These are phyloP conservation scores for Wickerhamiella brachini DNA, from an alignment of 805 yeast species.

Conservation along the genomic window DNA sequence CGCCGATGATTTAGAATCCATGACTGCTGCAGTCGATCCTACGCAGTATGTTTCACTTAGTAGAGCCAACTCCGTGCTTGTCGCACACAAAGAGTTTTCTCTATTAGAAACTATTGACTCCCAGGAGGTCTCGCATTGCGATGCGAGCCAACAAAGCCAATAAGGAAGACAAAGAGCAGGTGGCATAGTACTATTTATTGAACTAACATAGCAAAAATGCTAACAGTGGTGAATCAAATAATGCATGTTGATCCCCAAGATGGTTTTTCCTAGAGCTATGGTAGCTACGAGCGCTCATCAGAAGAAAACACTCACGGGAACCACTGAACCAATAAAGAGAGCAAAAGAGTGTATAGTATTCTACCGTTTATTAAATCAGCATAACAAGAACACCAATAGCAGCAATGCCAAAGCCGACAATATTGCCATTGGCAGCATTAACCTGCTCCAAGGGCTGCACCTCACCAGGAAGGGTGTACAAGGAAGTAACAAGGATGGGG, in stretches of 20 bases:
- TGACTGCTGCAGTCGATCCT: neutral
- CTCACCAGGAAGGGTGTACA: neutral
- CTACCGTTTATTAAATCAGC: neutral
- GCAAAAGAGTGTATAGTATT: too few species aligned
- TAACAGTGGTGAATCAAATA: neutral
- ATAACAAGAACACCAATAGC: neutral
- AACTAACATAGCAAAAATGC: neutral
- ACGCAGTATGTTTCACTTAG: neutral
- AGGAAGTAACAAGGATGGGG: neutral
- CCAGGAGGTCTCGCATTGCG: neutral
- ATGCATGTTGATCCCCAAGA: too few species aligned
- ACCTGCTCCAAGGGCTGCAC: neutral
- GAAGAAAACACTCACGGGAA: too few species aligned
- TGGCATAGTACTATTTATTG: too few species aligned
- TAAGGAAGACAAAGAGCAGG: too few species aligned
- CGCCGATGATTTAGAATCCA: neutral
- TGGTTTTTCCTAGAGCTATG: too few species aligned
- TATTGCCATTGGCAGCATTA: neutral
- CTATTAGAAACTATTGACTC: neutral
- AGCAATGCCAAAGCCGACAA: neutral
- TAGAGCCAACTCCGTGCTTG: neutral
- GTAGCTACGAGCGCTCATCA: too few species aligned
- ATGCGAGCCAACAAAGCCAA: too few species aligned
- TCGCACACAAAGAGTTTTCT: neutral
- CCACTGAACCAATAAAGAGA: too few species aligned